phyloP scores from a whole-genome alignment of 2,329 filamentous ascomycete genomes.

The Aspergillus fumigatiaffinis region DNA sequence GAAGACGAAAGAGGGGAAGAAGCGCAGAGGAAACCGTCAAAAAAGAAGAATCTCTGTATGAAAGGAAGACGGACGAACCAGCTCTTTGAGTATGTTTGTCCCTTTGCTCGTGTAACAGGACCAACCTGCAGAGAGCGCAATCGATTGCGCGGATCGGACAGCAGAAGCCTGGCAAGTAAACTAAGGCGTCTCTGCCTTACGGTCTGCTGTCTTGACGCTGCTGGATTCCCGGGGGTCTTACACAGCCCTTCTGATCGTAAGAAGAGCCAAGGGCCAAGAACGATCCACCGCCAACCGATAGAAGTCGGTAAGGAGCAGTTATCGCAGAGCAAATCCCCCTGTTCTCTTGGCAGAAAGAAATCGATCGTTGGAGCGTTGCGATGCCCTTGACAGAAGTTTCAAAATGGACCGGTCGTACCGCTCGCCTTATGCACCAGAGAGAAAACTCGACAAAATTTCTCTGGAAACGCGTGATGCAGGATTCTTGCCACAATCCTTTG shows the following conservation, averaged over 20 bases:
- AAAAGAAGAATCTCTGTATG: slow-evolving; percentile 6
- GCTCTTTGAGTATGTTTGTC: slow-evolving; percentile 31
- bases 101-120: slow-evolving; percentile 30
- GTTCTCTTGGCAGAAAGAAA: slow-evolving; percentile 16
- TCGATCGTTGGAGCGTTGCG: neutral
- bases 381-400: slow-evolving; percentile 20
- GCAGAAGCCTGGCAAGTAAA: slow-evolving; percentile 15
- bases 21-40: neutral
- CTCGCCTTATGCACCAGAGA: slow-evolving; percentile 9
- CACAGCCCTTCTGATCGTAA: slow-evolving; percentile 2
- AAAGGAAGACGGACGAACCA: slow-evolving; percentile 23
- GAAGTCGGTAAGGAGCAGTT: neutral
- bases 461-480: neutral
- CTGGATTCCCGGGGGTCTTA: slow-evolving; percentile 4
- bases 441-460: neutral
- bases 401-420: slow-evolving; percentile 23
- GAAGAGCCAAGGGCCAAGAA: neutral
- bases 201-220: slow-evolving; percentile 1
- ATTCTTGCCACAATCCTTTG: slow-evolving; percentile 17
- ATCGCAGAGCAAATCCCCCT: neutral
- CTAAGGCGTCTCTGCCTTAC: slow-evolving; percentile 9
- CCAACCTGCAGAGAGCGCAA: slow-evolving; percentile 24
- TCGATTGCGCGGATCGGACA: slow-evolving; percentile 18
- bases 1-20: neutral
- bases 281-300: neutral